These are phyloP conservation scores for Backusella sp. DNA, from an alignment of 192 early-diverging fungal genomes.

Conservation along the genomic window DNA sequence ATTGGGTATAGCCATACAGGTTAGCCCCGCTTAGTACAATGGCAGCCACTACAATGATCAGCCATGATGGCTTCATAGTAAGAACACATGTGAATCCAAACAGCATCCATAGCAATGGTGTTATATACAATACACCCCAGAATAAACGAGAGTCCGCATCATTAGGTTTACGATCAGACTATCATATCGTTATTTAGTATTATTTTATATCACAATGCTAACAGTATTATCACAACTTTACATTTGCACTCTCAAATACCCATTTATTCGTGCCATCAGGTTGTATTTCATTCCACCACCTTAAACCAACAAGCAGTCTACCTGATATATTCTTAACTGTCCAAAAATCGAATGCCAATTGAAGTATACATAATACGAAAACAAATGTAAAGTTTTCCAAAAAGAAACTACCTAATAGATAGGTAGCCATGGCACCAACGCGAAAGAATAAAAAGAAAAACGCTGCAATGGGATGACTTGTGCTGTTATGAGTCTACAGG, in stretches of 20 bases:
- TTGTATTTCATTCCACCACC: conserved; percentile 99
- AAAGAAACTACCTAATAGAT: conserved; percentile 82
- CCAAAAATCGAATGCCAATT: conserved; percentile 98
- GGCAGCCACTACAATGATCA: conserved; percentile 88
- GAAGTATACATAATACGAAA: conserved; percentile 90
- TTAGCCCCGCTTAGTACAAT: conserved; percentile 87
- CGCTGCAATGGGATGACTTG: conserved; percentile 86
- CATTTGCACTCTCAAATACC: conserved; percentile 93
- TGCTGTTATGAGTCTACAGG: not conserved
- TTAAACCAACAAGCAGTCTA: conserved; percentile 89
- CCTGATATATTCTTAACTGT: conserved; percentile 98
- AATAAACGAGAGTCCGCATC: conserved; percentile 86
- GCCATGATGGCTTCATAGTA: conserved; percentile 72
- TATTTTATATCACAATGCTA: not conserved
- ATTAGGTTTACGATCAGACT: conserved; percentile 75
- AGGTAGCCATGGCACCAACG: conserved; percentile 72
- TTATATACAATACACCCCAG: conserved; percentile 87
- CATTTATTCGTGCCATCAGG: conserved; percentile 94
- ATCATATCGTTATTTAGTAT: conserved; percentile 3
- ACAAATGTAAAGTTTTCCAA: conserved; percentile 82
- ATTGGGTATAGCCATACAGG: conserved; percentile 90
- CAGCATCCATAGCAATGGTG: conserved; percentile 79
- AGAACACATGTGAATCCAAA: conserved; percentile 73
- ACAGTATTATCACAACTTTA: conserved; percentile 29
- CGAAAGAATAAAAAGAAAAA: conserved; percentile 91